These are phyloP conservation scores for Colletotrichum ledebouriae DNA, from an alignment of 2,329 filamentous ascomycete genomes.

Conservation along the genomic window DNA sequence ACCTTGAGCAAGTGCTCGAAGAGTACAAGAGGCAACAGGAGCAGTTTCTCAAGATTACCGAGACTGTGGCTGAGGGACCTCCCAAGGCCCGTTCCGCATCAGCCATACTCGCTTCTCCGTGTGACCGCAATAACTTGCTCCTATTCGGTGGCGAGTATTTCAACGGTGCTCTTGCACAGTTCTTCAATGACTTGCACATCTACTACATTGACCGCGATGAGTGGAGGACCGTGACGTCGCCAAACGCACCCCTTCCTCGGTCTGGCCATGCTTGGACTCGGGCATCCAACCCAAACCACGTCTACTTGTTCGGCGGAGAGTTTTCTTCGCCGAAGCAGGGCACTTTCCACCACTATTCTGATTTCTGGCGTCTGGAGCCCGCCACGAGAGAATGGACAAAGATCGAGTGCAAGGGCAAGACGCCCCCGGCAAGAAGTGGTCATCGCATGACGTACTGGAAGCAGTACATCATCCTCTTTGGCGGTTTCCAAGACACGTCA, in stretches of 20 bases:
- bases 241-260: conserved; percentile 90
- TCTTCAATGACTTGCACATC: conserved; percentile 76
- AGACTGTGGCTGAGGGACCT: conserved; percentile 77
- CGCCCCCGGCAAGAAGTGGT: conserved; percentile 87
- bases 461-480: conserved; percentile 95
- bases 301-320: conserved; percentile 96
- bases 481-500: conserved; percentile 96
- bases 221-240: conserved; percentile 91
- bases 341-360: conserved; percentile 99
- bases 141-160: conserved; percentile 97
- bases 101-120: conserved; percentile 86
- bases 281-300: conserved; percentile 83
- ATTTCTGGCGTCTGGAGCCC: conserved; percentile 95
- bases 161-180: conserved; percentile 86
- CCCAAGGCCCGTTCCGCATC: conserved; percentile 85
- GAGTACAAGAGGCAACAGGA: conserved; percentile 95
- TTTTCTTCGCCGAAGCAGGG: conserved; percentile 98
- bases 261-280: conserved; percentile 96
- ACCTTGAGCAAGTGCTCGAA: conserved; percentile 92
- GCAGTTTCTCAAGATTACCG: conserved; percentile 93
- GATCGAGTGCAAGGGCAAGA: conserved; percentile 83
- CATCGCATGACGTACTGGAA: conserved; percentile 98
- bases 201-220: conserved; percentile 87
- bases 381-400: conserved; percentile 89
- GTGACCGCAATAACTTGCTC: conserved; percentile 88